These are phyloP conservation scores for Malus fusca DNA, from an alignment of 306 rosid genomes.

Conservation along the genomic window DNA sequence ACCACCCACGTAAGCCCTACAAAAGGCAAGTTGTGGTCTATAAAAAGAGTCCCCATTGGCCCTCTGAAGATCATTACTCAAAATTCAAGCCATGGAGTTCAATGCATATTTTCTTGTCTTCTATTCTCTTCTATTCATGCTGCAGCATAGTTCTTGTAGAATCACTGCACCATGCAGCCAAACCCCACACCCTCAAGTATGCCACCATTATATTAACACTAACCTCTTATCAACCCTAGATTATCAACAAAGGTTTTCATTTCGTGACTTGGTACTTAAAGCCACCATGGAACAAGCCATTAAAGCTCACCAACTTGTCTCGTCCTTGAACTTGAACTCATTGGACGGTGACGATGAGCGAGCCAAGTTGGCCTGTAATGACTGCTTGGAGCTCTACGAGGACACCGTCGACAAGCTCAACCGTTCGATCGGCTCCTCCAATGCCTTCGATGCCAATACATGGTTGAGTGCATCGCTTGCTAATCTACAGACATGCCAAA, in stretches of 20 bases:
- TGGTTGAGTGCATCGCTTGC: slow-evolving; percentile 76
- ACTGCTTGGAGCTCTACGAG: slow-evolving; percentile 65
- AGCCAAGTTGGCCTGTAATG: slow-evolving; percentile 55
- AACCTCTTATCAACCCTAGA: slow-evolving; percentile 31
- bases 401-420: slow-evolving; percentile 56
- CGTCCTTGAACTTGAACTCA: slow-evolving; percentile 31
- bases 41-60: slow-evolving; percentile 24
- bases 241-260: slow-evolving; percentile 7
- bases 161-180: slow-evolving; percentile 43
- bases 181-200: slow-evolving; percentile 64
- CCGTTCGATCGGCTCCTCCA: slow-evolving; percentile 29
- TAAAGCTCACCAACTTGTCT: slow-evolving; percentile 43
- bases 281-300: slow-evolving; percentile 63
- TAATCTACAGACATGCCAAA: slow-evolving; percentile 65
- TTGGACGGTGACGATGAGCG: slow-evolving; percentile 7
- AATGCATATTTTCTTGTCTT: slow-evolving; percentile 18
- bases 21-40: slow-evolving; percentile 26
- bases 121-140: slow-evolving; percentile 26
- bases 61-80: neutral
- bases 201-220: slow-evolving; percentile 38
- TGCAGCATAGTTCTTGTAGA: slow-evolving; percentile 11
- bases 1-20: neutral
- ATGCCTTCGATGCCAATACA: slow-evolving; percentile 38
- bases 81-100: slow-evolving; percentile 19
- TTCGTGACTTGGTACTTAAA: slow-evolving; percentile 39